Base-by-base conservation (phyloP, 2,329 filamentous ascomycete species). In the Verticillium albo-atrum region DNA sequence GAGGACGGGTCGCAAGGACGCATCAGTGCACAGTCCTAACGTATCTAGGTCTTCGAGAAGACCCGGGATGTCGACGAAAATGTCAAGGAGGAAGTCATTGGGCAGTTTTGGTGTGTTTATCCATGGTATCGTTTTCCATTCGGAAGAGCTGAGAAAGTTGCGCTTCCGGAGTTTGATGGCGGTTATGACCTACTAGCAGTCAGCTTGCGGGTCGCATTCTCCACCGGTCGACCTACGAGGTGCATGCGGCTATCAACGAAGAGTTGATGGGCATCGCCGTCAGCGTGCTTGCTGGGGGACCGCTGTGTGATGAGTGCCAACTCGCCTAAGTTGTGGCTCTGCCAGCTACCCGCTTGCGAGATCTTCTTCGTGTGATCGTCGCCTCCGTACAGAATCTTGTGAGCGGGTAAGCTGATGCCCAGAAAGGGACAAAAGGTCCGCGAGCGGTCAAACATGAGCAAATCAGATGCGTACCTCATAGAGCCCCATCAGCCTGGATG, bases 61-160 rank as follows among this genome's bases (percentile, higher is more conserved):
- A 7, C 62, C 65, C 1, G 68, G 68, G 0, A 70, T 61, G 12
- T 73, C 70, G 6, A 68, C 67, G 9, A 74, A 59, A 4, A 73
- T 61, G 37, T 73, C 72, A 7, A 68, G 62, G 12, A 74, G 56
- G 25, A 68, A 63, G 52, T 75, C 72, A 25, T 68, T 69, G 14
- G 64, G 56, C 6, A 69, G 63, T 34, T 71, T 74, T 0, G 70
- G 66, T 3, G 63, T 62, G 5, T 61, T 55, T 30, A 64, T 61
- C 71, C 71, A 75, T 0, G 72, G 72, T 20, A 71, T 57, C 6
- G 63, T 71, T 37, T 70, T 69, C 72, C 72, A 75, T 37, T 68
- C 68, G 0, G 64, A 67, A 2, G 61, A 66, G 55, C 68, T 66
- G 9, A 75, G 63, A 17, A 65, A 61, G 30, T 63, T 69, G 27